phyloP scores from a whole-genome alignment of 495 filamentous ascomycete species.

The Neurospora sp. region DNA sequence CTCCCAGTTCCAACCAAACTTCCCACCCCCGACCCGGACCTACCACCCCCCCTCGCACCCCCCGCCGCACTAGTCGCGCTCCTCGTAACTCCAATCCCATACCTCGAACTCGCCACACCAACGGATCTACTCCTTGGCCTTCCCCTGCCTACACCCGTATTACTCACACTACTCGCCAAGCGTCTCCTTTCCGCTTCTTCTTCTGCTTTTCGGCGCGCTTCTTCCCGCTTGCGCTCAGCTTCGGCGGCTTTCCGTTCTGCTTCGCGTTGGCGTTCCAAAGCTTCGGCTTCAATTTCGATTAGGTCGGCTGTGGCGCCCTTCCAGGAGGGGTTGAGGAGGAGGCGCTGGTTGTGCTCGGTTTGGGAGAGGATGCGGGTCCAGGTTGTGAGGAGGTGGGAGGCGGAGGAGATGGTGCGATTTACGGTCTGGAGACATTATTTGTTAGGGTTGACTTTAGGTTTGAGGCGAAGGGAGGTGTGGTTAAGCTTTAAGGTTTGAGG shows the following conservation, averaged over 20 bases:
- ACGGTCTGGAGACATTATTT: too few relatives aligned
- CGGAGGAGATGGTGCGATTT: constrained; percentile 69
- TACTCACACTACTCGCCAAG: constrained; percentile 31
- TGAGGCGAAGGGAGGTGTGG: neutral
- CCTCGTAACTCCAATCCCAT: constrained; percentile 18
- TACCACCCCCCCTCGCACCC: constrained; percentile 26
- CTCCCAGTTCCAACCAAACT: neutral
- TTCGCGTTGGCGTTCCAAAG: constrained; percentile 55
- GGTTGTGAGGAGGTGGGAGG: constrained; percentile 88
- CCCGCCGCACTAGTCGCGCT: constrained; percentile 26
- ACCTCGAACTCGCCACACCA: constrained; percentile 14
- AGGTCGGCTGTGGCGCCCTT: constrained; percentile 80
- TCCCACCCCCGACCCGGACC: constrained; percentile 18
- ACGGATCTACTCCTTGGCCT: constrained; percentile 9
- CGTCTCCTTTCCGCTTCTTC: constrained; percentile 54
- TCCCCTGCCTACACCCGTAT: constrained; percentile 15
- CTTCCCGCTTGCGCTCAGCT: constrained; percentile 64
- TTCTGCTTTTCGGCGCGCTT: constrained; percentile 55
- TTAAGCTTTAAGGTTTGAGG: too few relatives aligned
- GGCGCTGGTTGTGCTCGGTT: constrained; percentile 90
- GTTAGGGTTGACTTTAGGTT: too few relatives aligned
- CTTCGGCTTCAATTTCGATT: constrained; percentile 71
- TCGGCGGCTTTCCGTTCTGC: constrained; percentile 64
- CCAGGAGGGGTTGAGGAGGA: constrained; percentile 83
- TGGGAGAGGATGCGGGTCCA: constrained; percentile 94